Base-by-base conservation (phyloP, 768 basidiomycete species). In the Rhodosporidiobolus sp. region DNA sequence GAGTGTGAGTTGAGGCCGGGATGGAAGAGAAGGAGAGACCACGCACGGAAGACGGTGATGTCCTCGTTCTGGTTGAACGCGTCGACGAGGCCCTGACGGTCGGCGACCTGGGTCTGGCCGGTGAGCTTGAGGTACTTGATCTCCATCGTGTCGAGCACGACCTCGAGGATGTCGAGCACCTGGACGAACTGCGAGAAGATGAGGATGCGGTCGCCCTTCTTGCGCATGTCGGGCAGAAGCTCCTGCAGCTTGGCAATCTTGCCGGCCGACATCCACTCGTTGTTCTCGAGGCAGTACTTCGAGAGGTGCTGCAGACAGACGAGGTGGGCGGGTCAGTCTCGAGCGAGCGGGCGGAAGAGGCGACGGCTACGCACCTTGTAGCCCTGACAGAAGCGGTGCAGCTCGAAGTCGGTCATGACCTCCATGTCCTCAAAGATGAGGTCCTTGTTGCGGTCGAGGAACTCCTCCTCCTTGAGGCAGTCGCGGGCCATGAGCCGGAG, bases 141-240 rank as follows among this genome's bases (percentile, higher is more conserved):
- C 28, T 86, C 82, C 80, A 86, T 85, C 68, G 89, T 84, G 66
- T 88, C 88, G 45, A 99, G 84, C 22, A 96, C 85, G 45, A 86
- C 86, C 83, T 92, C 88, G 17, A 99, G 84, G 76, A 98, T 95
- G 80, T 98, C 93, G 61, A 99, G 85, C 59, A 97, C 88, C 84
- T 95, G 93, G 14, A 93, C 94, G 81, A 99, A 98, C 85, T 97
- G 95, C 43, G 93, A 96, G 82, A 99, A 99, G 54, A 99, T 88
- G 76, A 99, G 83, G 57, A 95, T 85, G 77, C 95, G 90, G 70
- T 94, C 87, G 60, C 86, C 87, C 73, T 91, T 85, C 55, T 82
- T 82, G 64, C 83, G 79, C 78, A 93, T 94, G 28, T 85, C 82
- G 22, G 86, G 84, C 19, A 99, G 84, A 17, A 96, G 85, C 63